A percentile compares a stretch with the other conserved stretches of the same genome.
Conservation (phyloP, 768 basidiomycete species). For the Tulasnella sp. region DNA sequence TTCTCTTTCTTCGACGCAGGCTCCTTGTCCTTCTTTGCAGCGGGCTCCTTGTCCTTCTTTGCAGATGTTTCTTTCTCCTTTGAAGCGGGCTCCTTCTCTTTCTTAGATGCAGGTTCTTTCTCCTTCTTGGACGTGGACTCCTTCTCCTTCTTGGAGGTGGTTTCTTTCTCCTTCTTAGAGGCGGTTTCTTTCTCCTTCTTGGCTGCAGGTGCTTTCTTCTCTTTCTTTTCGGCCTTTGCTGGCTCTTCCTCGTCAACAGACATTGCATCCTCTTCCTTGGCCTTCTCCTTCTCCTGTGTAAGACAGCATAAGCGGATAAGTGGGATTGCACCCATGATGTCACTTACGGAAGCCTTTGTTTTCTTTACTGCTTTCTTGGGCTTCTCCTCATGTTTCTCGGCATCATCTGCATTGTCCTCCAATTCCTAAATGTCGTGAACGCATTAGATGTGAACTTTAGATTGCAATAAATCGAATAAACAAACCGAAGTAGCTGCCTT, state of each 20-base stretch:
- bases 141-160: constrained; percentile 4
- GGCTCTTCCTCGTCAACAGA: constrained; percentile 25
- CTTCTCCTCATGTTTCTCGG: constrained; percentile 15
- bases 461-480: not conserved
- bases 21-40: constrained; percentile 38
- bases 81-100: constrained; percentile 8
- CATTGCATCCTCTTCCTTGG: constrained; percentile 19
- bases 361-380: constrained; percentile 17
- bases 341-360: not conserved
- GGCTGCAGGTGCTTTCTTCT: constrained; percentile 16
- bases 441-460: not conserved
- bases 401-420: constrained; percentile 9
- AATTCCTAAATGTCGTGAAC: not conserved
- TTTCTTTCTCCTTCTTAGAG: constrained; percentile 20
- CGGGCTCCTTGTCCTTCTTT: constrained; percentile 31
- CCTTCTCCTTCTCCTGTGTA: constrained; percentile 23
- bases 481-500: constrained; percentile 18
- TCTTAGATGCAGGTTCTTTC: constrained; percentile 17
- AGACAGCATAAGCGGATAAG: constrained; percentile 13
- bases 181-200: constrained; percentile 21
- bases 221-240: constrained; percentile 26
- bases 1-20: constrained; percentile 18
- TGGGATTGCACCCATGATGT: constrained; percentile 15
- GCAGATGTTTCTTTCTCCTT: constrained; percentile 19
- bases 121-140: not conserved